phyloP scores from a whole-genome alignment of 202 grass and related monocot species.

The Eragrostis tef region DNA sequence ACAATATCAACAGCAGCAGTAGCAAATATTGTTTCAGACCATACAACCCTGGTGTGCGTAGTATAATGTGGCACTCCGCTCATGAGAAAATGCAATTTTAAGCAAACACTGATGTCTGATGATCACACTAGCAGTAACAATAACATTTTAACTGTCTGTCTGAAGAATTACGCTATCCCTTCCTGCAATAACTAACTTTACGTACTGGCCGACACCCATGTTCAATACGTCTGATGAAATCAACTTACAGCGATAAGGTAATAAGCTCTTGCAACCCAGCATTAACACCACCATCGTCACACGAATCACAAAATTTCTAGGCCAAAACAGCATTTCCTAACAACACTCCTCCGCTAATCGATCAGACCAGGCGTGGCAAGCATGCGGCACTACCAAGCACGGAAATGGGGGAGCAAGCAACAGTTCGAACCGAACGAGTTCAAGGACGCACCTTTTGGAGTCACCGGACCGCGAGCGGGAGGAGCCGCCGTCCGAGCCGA shows the following conservation, averaged over 20 bases:
- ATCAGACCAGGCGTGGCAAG: neutral
- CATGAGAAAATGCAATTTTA: no score
- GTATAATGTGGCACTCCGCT: no score
- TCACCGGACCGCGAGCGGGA: slow-evolving; percentile 33
- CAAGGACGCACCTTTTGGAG: slow-evolving; percentile 59
- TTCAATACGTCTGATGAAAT: neutral
- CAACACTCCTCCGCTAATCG: neutral
- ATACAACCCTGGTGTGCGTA: no score
- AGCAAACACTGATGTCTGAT: no score
- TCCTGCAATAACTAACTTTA: neutral
- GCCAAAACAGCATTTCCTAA: neutral
- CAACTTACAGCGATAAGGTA: neutral
- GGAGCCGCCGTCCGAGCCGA: slow-evolving; percentile 29
- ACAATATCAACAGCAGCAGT: neutral
- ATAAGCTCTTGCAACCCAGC: neutral
- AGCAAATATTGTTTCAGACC: no score
- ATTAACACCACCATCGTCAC: slow-evolving; percentile 17
- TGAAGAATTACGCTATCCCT: neutral
- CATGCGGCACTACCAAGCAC: neutral
- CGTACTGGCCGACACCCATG: neutral
- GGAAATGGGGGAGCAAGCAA: slow-evolving; percentile 14
- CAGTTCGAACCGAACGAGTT: slow-evolving; percentile 9
- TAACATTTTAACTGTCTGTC: neutral
- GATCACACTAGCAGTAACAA: neutral
- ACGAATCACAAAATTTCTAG: slow-evolving; percentile 14